Evolutionary conservation across 148 eudicot genomes (phyloP).

Genomic region (Rhododendron mucronatum): DNA sequence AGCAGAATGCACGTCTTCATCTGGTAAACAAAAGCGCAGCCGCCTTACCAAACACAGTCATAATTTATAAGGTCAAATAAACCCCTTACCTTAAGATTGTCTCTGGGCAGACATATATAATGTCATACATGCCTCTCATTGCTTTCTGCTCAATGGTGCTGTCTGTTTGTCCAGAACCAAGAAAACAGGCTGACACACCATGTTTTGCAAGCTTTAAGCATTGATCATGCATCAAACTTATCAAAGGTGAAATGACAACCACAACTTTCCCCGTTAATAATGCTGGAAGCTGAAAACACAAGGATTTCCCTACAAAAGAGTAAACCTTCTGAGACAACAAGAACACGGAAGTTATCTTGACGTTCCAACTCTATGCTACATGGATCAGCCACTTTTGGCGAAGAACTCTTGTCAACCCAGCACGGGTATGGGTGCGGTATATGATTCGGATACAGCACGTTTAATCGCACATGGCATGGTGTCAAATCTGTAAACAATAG

Average conservation of each 20-base stretch:
- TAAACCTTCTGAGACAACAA: neutral
- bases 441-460: neutral
- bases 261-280: constrained; percentile 85
- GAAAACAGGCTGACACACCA: constrained; percentile 94
- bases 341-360: neutral
- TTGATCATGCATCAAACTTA: constrained; percentile 98
- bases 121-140: constrained; percentile 69
- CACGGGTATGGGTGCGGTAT: neutral
- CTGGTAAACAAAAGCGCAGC: neutral
- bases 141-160: constrained; percentile 74
- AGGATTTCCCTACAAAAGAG: constrained; percentile 71
- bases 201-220: constrained; percentile 83
- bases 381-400: neutral
- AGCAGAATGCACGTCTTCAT: constrained; percentile 13
- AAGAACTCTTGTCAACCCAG: neutral
- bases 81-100: constrained; percentile 63
- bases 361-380: neutral
- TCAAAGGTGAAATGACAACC: constrained; percentile 86
- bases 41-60: neutral
- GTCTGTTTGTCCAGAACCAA: constrained; percentile 93
- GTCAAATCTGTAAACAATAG: neutral
- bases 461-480: neutral
- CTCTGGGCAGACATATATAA: constrained; percentile 91
- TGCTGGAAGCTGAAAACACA: constrained; percentile 94
- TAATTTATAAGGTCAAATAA: neutral